These are phyloP conservation scores for Plenodomus tracheiphilus DNA, from an alignment of 2,329 filamentous ascomycete species.

Conservation along the genomic window DNA sequence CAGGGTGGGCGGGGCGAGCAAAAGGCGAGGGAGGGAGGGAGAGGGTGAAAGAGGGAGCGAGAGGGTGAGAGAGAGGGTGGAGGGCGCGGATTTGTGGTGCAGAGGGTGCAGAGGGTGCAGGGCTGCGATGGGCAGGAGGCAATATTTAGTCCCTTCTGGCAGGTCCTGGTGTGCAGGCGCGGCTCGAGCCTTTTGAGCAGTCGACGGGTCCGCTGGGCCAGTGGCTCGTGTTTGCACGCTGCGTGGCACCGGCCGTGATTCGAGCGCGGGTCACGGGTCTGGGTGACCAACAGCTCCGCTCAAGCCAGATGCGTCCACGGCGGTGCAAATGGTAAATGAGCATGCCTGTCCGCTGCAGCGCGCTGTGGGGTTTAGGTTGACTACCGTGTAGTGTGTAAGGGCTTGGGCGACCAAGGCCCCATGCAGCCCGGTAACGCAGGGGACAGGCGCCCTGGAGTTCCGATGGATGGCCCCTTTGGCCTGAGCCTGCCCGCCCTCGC, in stretches of 20 bases:
- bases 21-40: not conserved
- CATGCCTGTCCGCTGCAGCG: too few relatives aligned
- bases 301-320: constrained; percentile 11
- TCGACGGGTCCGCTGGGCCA: not conserved
- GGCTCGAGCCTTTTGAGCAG: constrained; percentile 18
- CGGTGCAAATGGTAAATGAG: too few relatives aligned
- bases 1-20: not conserved
- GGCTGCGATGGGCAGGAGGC: constrained; percentile 1
- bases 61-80: too few relatives aligned
- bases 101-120: too few relatives aligned
- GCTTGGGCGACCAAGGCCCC: too few relatives aligned
- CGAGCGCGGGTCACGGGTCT: constrained; percentile 20
- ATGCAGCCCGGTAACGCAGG: constrained; percentile 8
- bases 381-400: too few relatives aligned
- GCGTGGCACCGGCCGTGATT: constrained; percentile 18
- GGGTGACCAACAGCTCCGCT: not conserved
- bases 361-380: constrained; percentile 23
- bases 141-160: constrained; percentile 9
- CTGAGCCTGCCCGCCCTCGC: not conserved
- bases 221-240: constrained; percentile 16
- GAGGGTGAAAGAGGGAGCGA: too few relatives aligned
- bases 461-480: not conserved
- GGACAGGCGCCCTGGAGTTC: not conserved
- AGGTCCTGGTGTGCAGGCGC: constrained; percentile 19
- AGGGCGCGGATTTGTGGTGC: too few relatives aligned